Evolutionary conservation across 1,284 basidiomycete genomes (phyloP).

Genomic region (Trichosporon sp.): DNA sequence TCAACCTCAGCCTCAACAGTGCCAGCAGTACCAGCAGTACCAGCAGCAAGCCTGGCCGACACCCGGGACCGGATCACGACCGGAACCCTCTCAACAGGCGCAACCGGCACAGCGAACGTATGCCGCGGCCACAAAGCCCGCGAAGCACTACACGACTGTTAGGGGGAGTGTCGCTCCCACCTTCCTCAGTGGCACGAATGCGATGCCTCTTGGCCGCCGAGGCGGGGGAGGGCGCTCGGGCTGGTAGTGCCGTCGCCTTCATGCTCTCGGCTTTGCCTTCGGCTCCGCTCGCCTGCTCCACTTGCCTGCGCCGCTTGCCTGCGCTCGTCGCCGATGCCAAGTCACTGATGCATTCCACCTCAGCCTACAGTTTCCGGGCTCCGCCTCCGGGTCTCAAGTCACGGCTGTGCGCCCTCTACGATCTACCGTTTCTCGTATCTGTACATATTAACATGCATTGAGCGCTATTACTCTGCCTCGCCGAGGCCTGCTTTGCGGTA

Average conservation of each 20-base stretch:
- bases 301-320: not conserved
- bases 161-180: not conserved
- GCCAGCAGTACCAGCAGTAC: too few species aligned
- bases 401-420: not conserved
- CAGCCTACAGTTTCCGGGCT: not conserved
- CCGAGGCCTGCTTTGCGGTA: not conserved
- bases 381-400: not conserved
- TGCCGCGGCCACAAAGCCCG: not conserved
- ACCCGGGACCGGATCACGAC: too few species aligned
- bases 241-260: too few species aligned
- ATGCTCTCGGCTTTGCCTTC: not conserved
- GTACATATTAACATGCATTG: slow-evolving; percentile 18
- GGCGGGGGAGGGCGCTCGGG: too few species aligned
- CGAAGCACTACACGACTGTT: not conserved
- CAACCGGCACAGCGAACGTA: not conserved
- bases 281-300: not conserved
- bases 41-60: too few species aligned
- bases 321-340: not conserved
- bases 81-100: too few species aligned
- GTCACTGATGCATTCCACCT: slow-evolving; percentile 6
- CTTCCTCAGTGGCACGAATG: slow-evolving; percentile 13
- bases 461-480: slow-evolving; percentile 13
- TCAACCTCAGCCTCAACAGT: too few species aligned
- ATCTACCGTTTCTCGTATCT: slow-evolving; percentile 3
- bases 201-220: not conserved